phyloP scores from a whole-genome alignment of 345 rosid species.

The Lagerstroemia speciosa region DNA sequence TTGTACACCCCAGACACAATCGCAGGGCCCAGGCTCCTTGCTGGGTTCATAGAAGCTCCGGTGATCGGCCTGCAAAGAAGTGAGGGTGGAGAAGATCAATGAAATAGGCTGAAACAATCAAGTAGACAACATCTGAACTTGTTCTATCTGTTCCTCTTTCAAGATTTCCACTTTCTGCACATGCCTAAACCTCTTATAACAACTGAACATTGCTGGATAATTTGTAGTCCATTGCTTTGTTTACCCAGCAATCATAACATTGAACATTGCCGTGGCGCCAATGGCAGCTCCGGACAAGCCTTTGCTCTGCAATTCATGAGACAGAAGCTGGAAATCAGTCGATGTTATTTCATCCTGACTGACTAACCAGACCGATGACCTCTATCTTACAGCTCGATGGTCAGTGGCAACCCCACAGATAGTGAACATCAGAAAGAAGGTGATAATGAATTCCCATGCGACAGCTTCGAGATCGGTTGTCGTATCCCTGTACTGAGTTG shows the following conservation, averaged over 20 bases:
- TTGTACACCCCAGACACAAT: slow-evolving; percentile 30
- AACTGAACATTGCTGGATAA: neutral
- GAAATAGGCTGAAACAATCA: neutral
- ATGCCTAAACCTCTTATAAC: neutral
- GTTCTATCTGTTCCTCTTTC: neutral
- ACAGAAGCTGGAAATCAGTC: neutral
- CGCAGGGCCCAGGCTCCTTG: slow-evolving; percentile 46
- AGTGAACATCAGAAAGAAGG: slow-evolving; percentile 30
- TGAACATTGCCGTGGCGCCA: slow-evolving; percentile 26
- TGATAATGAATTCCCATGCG: slow-evolving; percentile 38
- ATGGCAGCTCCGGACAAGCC: slow-evolving; percentile 28
- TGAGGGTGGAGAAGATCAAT: too few relatives aligned
- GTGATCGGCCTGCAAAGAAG: slow-evolving; percentile 45
- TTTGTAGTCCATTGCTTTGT: neutral
- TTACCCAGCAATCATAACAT: slow-evolving; percentile 42
- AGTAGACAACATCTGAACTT: neutral
- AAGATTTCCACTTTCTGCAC: neutral
- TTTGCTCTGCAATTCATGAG: slow-evolving; percentile 19
- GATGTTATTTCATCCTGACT: too few relatives aligned
- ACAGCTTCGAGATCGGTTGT: slow-evolving; percentile 41
- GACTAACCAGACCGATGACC: too few relatives aligned
- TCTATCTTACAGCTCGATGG: slow-evolving; percentile 29
- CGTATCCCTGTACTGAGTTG: slow-evolving; percentile 26
- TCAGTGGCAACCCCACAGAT: slow-evolving; percentile 36
- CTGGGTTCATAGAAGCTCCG: slow-evolving; percentile 56